Evolutionary conservation across 1,284 basidiomycete genomes (phyloP).

Genomic region (Cutaneotrichosporon sp.): DNA sequence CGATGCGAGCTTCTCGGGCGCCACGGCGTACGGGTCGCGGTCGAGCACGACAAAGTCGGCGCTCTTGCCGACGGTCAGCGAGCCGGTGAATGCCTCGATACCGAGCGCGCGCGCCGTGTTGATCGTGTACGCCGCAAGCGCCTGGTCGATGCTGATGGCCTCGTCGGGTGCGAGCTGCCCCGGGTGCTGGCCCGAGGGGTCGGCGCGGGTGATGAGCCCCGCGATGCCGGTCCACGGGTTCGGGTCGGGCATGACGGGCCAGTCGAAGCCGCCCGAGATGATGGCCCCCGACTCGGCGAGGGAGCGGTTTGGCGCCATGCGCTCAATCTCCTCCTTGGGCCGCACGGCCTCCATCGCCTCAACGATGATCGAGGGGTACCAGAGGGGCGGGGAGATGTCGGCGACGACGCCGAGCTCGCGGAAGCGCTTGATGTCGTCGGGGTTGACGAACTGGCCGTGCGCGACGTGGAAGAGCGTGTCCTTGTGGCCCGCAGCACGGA

Average conservation of each 20-base stretch:
- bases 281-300: conserved; percentile 8
- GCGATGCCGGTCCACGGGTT: conserved; percentile 12
- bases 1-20: conserved; percentile 4
- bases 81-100: conserved; percentile 1
- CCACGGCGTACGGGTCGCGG: conserved; percentile 5
- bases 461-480: conserved; percentile 10
- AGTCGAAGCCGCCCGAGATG: conserved; percentile 3
- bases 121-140: conserved; percentile 9
- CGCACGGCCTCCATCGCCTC: conserved; percentile 6
- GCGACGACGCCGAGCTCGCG: conserved; percentile 9
- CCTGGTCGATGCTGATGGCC: conserved; percentile 1
- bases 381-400: conserved; percentile 9
- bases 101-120: conserved; percentile 12
- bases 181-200: background rate
- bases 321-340: background rate
- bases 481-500: conserved; percentile 1
- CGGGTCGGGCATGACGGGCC: conserved; percentile 12
- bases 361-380: conserved; percentile 7
- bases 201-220: conserved; percentile 4
- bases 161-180: background rate
- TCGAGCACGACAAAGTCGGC: conserved; percentile 14
- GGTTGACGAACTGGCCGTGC: conserved; percentile 11
- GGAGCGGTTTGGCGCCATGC: conserved; percentile 6
- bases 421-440: conserved; percentile 3
- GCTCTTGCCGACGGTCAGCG: conserved; percentile 8